phyloP scores from a whole-genome alignment of 1,284 basidiomycete genomes.

The Pseudozyma thailandica region DNA sequence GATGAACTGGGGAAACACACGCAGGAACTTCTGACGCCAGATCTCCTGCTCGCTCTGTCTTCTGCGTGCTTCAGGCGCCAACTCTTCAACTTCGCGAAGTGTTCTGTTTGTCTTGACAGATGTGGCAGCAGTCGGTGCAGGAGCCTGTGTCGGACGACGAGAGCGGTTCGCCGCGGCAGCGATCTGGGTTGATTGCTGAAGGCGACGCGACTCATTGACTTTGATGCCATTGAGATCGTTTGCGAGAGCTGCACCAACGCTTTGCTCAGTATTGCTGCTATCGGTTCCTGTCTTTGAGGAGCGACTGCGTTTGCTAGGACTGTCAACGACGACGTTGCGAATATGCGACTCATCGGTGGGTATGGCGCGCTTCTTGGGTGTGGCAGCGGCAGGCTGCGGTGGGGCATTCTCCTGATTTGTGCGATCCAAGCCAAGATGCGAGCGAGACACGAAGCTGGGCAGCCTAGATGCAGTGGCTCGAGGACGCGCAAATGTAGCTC shows the following conservation, averaged over 20 bases:
- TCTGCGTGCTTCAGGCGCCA: constrained; percentile 49
- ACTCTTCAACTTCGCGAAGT: constrained; percentile 52
- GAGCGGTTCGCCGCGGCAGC: constrained; percentile 6
- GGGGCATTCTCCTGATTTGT: constrained; percentile 43
- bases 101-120: constrained; percentile 58
- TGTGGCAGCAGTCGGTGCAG: constrained; percentile 2
- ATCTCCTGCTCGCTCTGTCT: constrained; percentile 46
- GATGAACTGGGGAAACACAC: constrained; percentile 62
- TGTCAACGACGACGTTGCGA: constrained; percentile 54
- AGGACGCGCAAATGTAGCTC: constrained; percentile 20
- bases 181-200: constrained; percentile 13
- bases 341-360: constrained; percentile 62
- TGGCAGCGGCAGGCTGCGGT: constrained; percentile 25
- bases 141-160: constrained; percentile 20
- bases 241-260: constrained; percentile 41
- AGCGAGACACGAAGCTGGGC: constrained; percentile 46
- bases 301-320: constrained; percentile 54
- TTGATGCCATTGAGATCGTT: constrained; percentile 43
- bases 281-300: constrained; percentile 51
- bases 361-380: constrained; percentile 64
- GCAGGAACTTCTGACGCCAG: constrained; percentile 55
- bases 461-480: constrained; percentile 25
- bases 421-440: constrained; percentile 41
- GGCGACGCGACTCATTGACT: constrained; percentile 30
- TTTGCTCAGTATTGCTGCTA: constrained; percentile 44